These are phyloP conservation scores for Phytophthora colocasiae DNA, from an alignment of 352 stramenopile species.

Conservation along the genomic window DNA sequence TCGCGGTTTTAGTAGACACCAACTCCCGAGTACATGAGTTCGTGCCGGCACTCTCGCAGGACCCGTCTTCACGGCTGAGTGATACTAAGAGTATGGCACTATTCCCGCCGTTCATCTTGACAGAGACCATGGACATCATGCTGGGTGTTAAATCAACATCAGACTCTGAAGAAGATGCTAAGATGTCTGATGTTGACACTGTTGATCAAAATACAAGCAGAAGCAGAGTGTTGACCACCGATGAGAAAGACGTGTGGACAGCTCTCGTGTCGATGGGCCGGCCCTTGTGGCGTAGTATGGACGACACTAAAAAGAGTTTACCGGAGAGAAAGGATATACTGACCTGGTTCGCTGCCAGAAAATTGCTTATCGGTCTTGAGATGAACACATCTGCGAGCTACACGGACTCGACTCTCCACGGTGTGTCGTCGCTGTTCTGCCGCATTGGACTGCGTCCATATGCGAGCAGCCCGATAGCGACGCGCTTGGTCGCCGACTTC, in stretches of 20 bases:
- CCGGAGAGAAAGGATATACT: neutral
- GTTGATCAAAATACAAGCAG: neutral
- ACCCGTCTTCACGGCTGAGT: neutral
- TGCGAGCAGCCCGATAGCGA: slow-evolving; percentile 17
- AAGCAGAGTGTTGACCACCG: neutral
- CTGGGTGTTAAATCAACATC: neutral
- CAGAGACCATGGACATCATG: slow-evolving; percentile 34
- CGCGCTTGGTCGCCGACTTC: slow-evolving; percentile 24
- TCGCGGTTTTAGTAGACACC: slow-evolving; percentile 1
- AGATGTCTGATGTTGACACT: too few relatives aligned
- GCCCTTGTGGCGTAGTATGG: slow-evolving; percentile 12
- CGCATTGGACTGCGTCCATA: slow-evolving; percentile 28
- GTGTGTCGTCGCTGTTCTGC: slow-evolving; percentile 36
- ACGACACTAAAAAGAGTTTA: neutral
- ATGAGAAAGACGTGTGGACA: neutral
- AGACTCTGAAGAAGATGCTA: neutral
- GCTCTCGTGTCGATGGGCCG: slow-evolving; percentile 14
- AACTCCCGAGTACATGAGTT: slow-evolving; percentile 2
- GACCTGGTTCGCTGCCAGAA: slow-evolving; percentile 3
- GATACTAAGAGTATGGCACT: slow-evolving; percentile 22
- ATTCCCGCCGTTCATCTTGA: slow-evolving; percentile 75
- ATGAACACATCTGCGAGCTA: neutral
- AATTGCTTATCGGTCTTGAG: slow-evolving; percentile 11
- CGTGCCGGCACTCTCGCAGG: neutral
- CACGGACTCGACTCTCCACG: slow-evolving; percentile 14